Percentiles rank a stretch among this genome's conserved stretches.
phyloP scores from a whole-genome alignment of 768 basidiomycete species.

The Tulasnella sp. region DNA sequence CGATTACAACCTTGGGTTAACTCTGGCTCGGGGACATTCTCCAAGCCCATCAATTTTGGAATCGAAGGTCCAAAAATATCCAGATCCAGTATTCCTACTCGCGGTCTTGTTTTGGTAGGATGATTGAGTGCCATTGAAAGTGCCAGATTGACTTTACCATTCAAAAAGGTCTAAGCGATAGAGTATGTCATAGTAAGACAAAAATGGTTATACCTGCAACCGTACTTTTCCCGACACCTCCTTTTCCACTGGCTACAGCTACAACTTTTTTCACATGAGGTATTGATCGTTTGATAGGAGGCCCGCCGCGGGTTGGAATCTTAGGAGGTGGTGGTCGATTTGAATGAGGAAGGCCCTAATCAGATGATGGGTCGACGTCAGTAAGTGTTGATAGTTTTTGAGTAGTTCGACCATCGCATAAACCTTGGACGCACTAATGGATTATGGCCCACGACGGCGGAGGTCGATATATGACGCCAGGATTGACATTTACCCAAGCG shows the following conservation, averaged over 20 bases:
- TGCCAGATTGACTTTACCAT: conserved; percentile 58
- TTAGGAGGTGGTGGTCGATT: conserved; percentile 28
- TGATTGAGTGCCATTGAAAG: conserved; percentile 45
- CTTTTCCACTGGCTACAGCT: conserved; percentile 84
- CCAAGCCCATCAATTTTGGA: conserved; percentile 85
- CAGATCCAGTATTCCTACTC: conserved; percentile 82
- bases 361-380: too few relatives aligned
- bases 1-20: conserved; percentile 48
- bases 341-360: conserved; percentile 30
- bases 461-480: too few relatives aligned
- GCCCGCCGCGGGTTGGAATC: conserved; percentile 30
- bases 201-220: conserved; percentile 60
- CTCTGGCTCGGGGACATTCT: conserved; percentile 59
- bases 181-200: not conserved
- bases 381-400: too few relatives aligned
- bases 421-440: too few relatives aligned
- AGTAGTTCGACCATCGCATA: too few relatives aligned
- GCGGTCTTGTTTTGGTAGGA: conserved; percentile 26
- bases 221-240: conserved; percentile 92
- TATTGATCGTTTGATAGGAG: conserved; percentile 28
- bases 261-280: conserved; percentile 65
- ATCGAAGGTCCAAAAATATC: conserved; percentile 94
- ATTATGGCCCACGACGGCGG: too few relatives aligned
- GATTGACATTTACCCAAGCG: too few relatives aligned
- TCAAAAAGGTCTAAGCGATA: too few relatives aligned